A percentile compares a stretch with the other conserved stretches of the same genome.
Conservation (phyloP, 176 grass and related monocot genomes). For the Bonia amplexicaulis region DNA sequence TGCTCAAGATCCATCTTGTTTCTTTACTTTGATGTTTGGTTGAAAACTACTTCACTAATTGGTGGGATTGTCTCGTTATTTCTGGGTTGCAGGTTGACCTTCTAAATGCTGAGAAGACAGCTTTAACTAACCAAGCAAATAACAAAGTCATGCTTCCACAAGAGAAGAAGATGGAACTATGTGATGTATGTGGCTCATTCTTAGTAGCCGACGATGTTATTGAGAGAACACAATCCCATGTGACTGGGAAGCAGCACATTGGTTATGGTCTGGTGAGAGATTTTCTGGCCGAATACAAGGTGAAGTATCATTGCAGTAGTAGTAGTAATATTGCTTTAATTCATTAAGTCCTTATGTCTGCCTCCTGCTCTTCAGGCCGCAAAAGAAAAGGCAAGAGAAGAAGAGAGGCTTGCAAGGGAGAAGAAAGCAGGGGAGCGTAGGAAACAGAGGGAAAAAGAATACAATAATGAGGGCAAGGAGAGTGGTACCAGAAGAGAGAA, state of each 20-base stretch:
- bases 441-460: conserved; percentile 60
- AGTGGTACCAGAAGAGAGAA: conserved; percentile 42
- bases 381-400: conserved; percentile 63
- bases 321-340: conserved; percentile 15
- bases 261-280: conserved; percentile 92
- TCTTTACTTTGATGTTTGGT: not conserved
- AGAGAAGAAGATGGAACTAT: conserved; percentile 96
- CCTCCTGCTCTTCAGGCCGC: conserved; percentile 38
- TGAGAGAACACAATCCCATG: conserved; percentile 86
- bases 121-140: conserved; percentile 61
- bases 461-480: conserved; percentile 29
- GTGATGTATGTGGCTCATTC: conserved; percentile 90
- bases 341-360: conserved; percentile 16
- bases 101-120: conserved; percentile 74
- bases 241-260: conserved; percentile 92
- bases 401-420: conserved; percentile 65
- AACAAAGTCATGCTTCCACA: conserved; percentile 70
- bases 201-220: conserved; percentile 84
- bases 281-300: conserved; percentile 82
- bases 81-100: conserved; percentile 58
- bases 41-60: not conserved
- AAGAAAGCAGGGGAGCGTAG: conserved; percentile 60
- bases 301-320: conserved; percentile 6
- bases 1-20: not conserved
- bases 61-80: not conserved